Conservation (phyloP, 1,284 basidiomycete species). For the Ustilago nuda region DNA sequence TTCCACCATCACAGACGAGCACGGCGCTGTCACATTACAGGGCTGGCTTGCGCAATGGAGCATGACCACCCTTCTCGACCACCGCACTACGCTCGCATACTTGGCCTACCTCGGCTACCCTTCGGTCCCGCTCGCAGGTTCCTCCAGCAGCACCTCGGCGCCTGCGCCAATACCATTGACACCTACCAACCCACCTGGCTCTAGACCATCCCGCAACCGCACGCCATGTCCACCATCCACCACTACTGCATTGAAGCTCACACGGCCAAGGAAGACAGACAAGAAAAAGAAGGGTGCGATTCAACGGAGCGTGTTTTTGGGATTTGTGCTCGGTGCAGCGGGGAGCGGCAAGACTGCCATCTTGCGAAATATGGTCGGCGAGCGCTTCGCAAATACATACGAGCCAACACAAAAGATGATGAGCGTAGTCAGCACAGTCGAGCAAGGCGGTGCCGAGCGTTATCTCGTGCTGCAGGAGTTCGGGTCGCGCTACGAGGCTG, state of each 20-base stretch:
- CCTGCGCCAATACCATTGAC: slow-evolving; percentile 41
- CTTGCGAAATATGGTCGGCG: slow-evolving; percentile 85
- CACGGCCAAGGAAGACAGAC: slow-evolving; percentile 76
- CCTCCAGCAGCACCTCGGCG: slow-evolving; percentile 20
- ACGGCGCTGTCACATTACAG: slow-evolving; percentile 90
- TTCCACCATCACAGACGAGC: slow-evolving; percentile 88
- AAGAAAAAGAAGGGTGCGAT: slow-evolving; percentile 75
- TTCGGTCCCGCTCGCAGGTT: slow-evolving; percentile 50
- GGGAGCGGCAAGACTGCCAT: slow-evolving; percentile 94
- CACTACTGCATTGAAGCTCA: slow-evolving; percentile 64
- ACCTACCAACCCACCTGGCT: slow-evolving; percentile 30
- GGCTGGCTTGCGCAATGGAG: slow-evolving; percentile 99
- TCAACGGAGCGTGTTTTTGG: slow-evolving; percentile 70
- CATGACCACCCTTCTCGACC: slow-evolving; percentile 95
- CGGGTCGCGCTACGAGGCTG: slow-evolving; percentile 83
- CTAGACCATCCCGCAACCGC: slow-evolving; percentile 43
- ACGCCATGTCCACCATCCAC: slow-evolving; percentile 49
- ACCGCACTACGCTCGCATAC: slow-evolving; percentile 90
- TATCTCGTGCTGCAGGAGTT: slow-evolving; percentile 96
- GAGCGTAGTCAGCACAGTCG: slow-evolving; percentile 93
- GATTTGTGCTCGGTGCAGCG: slow-evolving; percentile 92
- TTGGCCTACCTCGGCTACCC: slow-evolving; percentile 94
- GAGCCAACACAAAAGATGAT: slow-evolving; percentile 89
- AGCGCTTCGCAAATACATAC: slow-evolving; percentile 75
- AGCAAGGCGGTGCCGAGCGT: slow-evolving; percentile 92